Conservation (phyloP, 2,329 filamentous ascomycete species). For the Claviceps fusiformis region DNA sequence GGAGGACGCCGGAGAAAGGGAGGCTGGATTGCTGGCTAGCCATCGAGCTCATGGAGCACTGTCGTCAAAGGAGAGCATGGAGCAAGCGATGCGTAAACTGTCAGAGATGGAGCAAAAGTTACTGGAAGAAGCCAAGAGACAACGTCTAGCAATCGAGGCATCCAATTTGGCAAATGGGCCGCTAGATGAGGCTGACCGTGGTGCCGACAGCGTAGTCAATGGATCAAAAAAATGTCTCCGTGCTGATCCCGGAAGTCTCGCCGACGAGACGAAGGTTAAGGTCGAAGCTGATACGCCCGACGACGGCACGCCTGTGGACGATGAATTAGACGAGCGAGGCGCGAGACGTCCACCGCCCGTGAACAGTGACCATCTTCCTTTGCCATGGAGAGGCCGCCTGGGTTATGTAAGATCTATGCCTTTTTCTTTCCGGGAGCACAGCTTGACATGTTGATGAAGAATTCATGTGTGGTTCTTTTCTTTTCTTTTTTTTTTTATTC, state of each 20-base stretch:
- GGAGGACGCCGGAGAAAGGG: background rate
- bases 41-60: background rate
- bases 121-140: constrained; percentile 27
- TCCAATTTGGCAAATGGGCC: constrained; percentile 16
- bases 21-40: background rate
- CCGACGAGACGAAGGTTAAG: background rate
- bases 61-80: constrained; percentile 16
- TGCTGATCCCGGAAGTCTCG: background rate
- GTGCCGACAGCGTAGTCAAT: background rate
- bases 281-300: background rate
- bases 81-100: constrained; percentile 29
- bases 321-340: constrained; percentile 18
- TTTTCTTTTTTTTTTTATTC: too few relatives aligned
- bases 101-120: constrained; percentile 36
- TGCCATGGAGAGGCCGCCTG: constrained; percentile 81
- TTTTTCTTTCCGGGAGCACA: background rate
- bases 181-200: background rate
- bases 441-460: background rate
- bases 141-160: constrained; percentile 32
- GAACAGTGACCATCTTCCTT: constrained; percentile 68
- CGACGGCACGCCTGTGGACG: background rate
- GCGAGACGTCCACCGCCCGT: constrained; percentile 55
- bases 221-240: background rate
- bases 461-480: background rate
- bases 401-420: constrained; percentile 57